A percentile compares a stretch with the other conserved stretches of the same genome.
These are phyloP conservation scores for Rhododendron simsii DNA, from an alignment of 148 eudicot species.

Conservation along the genomic window DNA sequence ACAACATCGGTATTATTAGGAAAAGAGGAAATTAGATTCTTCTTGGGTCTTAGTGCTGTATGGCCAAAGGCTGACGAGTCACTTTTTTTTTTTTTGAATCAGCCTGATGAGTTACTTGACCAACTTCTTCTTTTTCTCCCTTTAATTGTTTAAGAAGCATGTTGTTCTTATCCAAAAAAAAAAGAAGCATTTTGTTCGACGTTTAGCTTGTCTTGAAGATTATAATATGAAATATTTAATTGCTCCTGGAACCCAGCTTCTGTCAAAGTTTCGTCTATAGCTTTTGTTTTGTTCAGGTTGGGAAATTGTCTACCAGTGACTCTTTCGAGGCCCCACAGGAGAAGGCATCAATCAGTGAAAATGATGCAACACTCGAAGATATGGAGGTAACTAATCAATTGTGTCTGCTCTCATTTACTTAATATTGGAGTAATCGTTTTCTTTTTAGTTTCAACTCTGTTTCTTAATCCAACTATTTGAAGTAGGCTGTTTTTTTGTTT, in stretches of 20 bases:
- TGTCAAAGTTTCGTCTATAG: background rate
- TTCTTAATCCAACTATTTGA: background rate
- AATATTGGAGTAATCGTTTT: background rate
- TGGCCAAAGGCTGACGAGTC: background rate
- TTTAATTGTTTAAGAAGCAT: background rate
- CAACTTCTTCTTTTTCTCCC: background rate
- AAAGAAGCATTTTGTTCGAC: too few relatives aligned
- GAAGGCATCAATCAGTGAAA: slow-evolving; percentile 61
- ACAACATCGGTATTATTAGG: background rate
- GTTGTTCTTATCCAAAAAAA: background rate
- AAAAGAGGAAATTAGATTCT: background rate
- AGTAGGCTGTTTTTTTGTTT: background rate
- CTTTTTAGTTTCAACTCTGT: background rate
- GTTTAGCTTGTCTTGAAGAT: background rate
- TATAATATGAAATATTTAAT: background rate
- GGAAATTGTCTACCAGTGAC: slow-evolving; percentile 91
- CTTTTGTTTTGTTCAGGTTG: slow-evolving; percentile 41
- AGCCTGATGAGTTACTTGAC: background rate
- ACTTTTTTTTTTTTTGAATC: background rate
- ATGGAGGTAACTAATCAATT: slow-evolving; percentile 59
- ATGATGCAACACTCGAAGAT: slow-evolving; percentile 86
- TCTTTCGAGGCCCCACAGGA: slow-evolving; percentile 88
- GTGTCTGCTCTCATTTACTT: background rate
- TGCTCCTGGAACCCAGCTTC: background rate
- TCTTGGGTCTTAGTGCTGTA: background rate